Evolutionary conservation across 1,139 yeast species (phyloP).

Genomic region (Dujonia santamariae): DNA sequence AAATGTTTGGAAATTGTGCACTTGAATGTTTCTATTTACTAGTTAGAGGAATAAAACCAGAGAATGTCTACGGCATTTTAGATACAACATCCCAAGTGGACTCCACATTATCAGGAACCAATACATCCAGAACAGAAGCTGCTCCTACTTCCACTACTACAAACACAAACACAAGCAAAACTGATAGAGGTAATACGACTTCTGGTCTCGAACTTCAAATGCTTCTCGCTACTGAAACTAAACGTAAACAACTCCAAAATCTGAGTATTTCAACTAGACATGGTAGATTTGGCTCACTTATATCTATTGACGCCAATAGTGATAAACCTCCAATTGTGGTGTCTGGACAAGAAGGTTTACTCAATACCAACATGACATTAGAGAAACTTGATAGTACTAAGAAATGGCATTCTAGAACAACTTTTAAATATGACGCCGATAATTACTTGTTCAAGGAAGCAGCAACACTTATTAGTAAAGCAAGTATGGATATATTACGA

Average conservation of each 20-base stretch:
- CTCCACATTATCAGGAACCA: no score
- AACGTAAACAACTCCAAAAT: conserved; percentile 47
- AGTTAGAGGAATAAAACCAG: conserved; percentile 53
- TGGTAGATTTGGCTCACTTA: conserved; percentile 84
- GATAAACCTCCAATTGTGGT: conserved; percentile 58
- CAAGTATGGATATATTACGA: conserved; percentile 30
- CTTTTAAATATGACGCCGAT: conserved; percentile 46
- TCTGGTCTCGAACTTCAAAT: conserved; percentile 46
- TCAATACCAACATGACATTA: conserved; percentile 45
- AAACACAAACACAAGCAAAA: conserved; percentile 3
- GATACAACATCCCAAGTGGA: conserved; percentile 9
- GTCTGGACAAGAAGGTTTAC: conserved; percentile 72
- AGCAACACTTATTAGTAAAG: conserved; percentile 25
- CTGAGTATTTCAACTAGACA: conserved; percentile 69
- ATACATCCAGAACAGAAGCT: background rate
- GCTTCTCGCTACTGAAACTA: conserved; percentile 57
- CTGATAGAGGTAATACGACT: conserved; percentile 13
- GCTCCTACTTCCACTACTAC: conserved; percentile 12
- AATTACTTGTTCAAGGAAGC: conserved; percentile 25
- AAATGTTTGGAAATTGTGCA: conserved; percentile 58
- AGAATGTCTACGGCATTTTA: conserved; percentile 6
- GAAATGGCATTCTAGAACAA: conserved; percentile 54
- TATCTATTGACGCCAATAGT: conserved; percentile 62
- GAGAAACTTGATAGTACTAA: conserved; percentile 64
- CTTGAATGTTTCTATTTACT: conserved; percentile 70